These are phyloP conservation scores for Suhomyces kilbournensis DNA, from an alignment of 805 yeast species.

Conservation along the genomic window DNA sequence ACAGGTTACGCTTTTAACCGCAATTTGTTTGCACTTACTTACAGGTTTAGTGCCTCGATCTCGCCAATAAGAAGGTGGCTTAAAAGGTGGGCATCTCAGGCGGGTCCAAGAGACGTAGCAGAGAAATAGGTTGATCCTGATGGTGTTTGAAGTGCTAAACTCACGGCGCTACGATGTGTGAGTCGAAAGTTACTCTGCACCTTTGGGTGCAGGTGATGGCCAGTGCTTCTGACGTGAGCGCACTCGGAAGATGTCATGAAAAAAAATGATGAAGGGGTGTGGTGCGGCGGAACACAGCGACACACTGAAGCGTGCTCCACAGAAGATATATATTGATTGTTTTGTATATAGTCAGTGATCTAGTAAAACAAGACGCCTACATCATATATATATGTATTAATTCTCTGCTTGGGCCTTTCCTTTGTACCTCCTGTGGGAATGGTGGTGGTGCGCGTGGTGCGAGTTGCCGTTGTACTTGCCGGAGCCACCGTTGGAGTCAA, in stretches of 20 bases:
- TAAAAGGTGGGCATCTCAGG: not conserved
- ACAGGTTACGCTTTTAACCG: not conserved
- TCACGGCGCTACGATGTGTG: no score
- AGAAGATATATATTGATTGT: not conserved
- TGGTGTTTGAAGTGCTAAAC: not conserved
- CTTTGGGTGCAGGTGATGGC: not conserved
- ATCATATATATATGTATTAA: not conserved
- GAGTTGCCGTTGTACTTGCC: conserved; percentile 4
- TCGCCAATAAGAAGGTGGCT: not conserved
- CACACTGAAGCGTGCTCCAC: not conserved
- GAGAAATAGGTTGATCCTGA: not conserved
- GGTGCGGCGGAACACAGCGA: not conserved
- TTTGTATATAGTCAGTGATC: no score
- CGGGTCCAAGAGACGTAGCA: not conserved
- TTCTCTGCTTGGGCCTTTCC: conserved; percentile 1
- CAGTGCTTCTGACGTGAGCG: not conserved
- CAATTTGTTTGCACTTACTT: not conserved
- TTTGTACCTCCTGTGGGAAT: conserved; percentile 6
- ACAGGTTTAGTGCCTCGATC: not conserved
- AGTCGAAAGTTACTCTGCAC: no score
- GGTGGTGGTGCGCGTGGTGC: conserved; percentile 4
- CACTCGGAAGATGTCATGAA: not conserved
- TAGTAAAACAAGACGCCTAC: no score
- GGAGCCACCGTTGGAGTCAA: conserved; percentile 1
- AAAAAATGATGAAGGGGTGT: not conserved